Percentiles rank a stretch among this genome's conserved stretches.
Conservation (phyloP, 306 rosid genomes). For the Urtica urens region DNA sequence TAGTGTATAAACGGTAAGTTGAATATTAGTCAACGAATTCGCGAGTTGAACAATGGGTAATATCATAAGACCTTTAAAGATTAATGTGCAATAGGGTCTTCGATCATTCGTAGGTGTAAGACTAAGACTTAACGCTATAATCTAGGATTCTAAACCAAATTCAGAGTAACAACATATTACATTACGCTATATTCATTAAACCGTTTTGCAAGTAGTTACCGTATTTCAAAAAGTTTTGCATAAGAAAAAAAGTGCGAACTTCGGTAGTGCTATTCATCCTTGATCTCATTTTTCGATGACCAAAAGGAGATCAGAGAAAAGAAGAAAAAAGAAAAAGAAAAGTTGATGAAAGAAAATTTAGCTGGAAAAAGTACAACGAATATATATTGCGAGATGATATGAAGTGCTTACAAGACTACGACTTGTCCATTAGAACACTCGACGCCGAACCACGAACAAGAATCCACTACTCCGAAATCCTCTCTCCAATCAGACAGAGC, state of each 20-base stretch:
- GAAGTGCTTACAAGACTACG: constrained; percentile 52
- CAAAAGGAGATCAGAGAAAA: too few relatives aligned
- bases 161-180: too few relatives aligned
- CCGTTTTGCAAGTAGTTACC: too few relatives aligned
- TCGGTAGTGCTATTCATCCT: too few relatives aligned
- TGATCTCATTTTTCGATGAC: too few relatives aligned
- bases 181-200: too few relatives aligned
- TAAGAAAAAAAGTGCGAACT: too few relatives aligned
- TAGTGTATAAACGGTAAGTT: background rate
- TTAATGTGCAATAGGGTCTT: background rate
- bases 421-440: constrained; percentile 71
- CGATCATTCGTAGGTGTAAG: too few relatives aligned
- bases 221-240: too few relatives aligned
- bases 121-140: too few relatives aligned
- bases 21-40: background rate
- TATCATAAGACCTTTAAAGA: background rate
- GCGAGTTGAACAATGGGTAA: background rate
- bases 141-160: too few relatives aligned
- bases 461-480: constrained; percentile 35
- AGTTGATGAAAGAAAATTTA: background rate
- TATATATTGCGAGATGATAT: too few relatives aligned
- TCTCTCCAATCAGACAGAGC: constrained; percentile 71
- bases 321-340: background rate
- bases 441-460: constrained; percentile 79
- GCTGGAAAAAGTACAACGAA: background rate